Percentiles rank a stretch among this genome's conserved stretches.
Evolutionary conservation across 108 stramenopile genomes (phyloP).

Genomic region (Schizochytrium sp.): DNA sequence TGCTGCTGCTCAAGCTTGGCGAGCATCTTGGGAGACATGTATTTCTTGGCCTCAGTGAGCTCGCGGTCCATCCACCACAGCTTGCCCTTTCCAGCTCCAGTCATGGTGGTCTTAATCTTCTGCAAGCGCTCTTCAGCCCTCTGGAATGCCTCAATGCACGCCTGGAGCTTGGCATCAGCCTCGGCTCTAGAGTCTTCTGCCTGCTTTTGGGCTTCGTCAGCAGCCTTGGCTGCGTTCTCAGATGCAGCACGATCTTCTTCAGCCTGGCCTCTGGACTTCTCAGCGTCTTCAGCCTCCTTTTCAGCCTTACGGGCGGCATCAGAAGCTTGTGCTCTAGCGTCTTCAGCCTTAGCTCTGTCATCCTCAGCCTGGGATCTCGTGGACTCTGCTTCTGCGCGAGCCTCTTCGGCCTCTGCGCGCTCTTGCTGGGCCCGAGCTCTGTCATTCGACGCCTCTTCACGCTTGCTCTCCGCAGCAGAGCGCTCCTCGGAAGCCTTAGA

Average conservation of each 20-base stretch:
- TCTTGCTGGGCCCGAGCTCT: background rate
- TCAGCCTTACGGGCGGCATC: conserved; percentile 44
- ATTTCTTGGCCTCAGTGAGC: conserved; percentile 65
- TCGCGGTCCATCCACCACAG: conserved; percentile 66
- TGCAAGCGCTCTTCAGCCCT: conserved; percentile 43
- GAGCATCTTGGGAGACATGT: conserved; percentile 55
- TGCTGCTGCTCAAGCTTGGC: conserved; percentile 40
- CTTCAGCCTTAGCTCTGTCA: conserved; percentile 36
- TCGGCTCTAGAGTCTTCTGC: conserved; percentile 18
- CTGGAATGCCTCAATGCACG: conserved; percentile 11
- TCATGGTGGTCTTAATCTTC: conserved; percentile 51
- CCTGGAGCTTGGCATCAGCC: conserved; percentile 50
- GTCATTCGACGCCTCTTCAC: background rate
- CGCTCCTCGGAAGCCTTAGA: conserved; percentile 13
- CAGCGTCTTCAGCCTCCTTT: conserved; percentile 55
- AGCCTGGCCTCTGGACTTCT: conserved; percentile 51
- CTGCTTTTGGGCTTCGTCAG: background rate
- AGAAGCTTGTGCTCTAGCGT: conserved; percentile 42
- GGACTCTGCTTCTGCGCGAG: conserved; percentile 13
- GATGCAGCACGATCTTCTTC: conserved; percentile 23
- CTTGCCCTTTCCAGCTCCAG: conserved; percentile 62
- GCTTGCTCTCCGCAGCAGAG: background rate
- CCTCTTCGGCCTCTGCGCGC: conserved; percentile 61
- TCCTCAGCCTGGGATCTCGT: conserved; percentile 45
- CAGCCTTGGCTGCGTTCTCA: conserved; percentile 11